phyloP scores from a whole-genome alignment of 1,284 basidiomycete genomes.

The Apiotrichum gracile region DNA sequence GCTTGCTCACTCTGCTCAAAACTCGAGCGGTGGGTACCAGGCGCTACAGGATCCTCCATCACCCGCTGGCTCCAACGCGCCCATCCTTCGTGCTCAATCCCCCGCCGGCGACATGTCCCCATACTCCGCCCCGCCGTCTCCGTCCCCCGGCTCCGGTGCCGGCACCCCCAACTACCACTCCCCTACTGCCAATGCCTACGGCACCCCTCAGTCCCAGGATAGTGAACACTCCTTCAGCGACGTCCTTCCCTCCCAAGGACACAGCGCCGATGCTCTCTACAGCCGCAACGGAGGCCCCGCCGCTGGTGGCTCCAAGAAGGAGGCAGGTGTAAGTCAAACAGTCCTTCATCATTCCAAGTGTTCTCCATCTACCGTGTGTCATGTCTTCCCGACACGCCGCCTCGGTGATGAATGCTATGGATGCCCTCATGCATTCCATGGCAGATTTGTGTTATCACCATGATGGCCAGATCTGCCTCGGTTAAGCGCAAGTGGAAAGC shows the following conservation, averaged over 20 bases:
- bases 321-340: not conserved
- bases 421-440: no score
- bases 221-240: not conserved
- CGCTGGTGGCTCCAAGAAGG: not conserved
- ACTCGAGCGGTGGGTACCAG: not conserved
- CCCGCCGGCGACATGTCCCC: not conserved
- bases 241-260: not conserved
- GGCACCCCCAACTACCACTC: not conserved
- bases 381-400: no score
- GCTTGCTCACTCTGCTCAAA: not conserved
- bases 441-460: no score
- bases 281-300: not conserved
- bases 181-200: not conserved
- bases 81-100: not conserved
- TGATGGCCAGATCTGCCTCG: no score
- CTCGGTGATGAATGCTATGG: no score
- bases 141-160: not conserved
- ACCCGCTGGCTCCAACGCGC: not conserved
- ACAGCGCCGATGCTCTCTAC: not conserved
- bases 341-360: not conserved
- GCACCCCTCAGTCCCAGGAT: not conserved
- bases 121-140: not conserved
- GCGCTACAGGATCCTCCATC: not conserved
- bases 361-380: no score
- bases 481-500: no score